phyloP scores from a whole-genome alignment of 1,139 yeast species.

The Suhomyces wounanorum region DNA sequence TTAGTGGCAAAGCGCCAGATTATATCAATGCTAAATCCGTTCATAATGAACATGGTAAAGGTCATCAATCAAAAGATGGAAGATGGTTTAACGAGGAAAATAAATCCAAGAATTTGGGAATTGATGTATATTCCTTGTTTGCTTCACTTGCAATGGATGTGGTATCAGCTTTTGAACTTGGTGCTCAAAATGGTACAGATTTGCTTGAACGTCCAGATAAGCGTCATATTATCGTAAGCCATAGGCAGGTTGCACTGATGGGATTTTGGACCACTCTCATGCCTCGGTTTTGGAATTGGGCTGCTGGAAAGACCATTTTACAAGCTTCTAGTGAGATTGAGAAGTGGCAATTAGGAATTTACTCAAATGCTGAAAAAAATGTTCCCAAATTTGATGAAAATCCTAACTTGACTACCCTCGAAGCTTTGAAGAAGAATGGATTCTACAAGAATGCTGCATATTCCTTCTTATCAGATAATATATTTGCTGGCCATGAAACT shows the following conservation, averaged over 20 bases:
- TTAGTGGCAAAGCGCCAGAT: constrained; percentile 38
- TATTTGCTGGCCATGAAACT: constrained; percentile 75
- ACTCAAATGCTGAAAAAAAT: constrained; percentile 38
- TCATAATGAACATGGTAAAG: constrained; percentile 40
- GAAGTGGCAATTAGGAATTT: constrained; percentile 53
- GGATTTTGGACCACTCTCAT: constrained; percentile 69
- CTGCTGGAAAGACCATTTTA: constrained; percentile 44
- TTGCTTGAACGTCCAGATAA: constrained; percentile 41
- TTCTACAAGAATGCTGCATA: constrained; percentile 38
- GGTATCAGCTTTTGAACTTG: constrained; percentile 63
- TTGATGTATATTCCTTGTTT: constrained; percentile 64
- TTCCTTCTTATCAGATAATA: constrained; percentile 43
- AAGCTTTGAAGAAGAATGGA: constrained; percentile 37
- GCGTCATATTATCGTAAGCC: constrained; percentile 47
- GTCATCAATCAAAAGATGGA: constrained; percentile 20
- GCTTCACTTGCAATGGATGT: constrained; percentile 76
- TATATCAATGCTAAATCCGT: constrained; percentile 33
- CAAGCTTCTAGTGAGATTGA: constrained; percentile 44
- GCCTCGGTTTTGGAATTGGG: constrained; percentile 56
- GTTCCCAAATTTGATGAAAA: constrained; percentile 23
- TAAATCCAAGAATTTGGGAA: constrained; percentile 30
- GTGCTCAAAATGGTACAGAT: constrained; percentile 47
- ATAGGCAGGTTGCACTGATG: constrained; percentile 60
- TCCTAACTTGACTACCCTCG: constrained; percentile 36
- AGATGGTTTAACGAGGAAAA: constrained; percentile 33